Evolutionary conservation across 495 filamentous ascomycete species (phyloP), one percentile per base, ranked within the genome.

Genomic region (Xylaria palmicola): DNA sequence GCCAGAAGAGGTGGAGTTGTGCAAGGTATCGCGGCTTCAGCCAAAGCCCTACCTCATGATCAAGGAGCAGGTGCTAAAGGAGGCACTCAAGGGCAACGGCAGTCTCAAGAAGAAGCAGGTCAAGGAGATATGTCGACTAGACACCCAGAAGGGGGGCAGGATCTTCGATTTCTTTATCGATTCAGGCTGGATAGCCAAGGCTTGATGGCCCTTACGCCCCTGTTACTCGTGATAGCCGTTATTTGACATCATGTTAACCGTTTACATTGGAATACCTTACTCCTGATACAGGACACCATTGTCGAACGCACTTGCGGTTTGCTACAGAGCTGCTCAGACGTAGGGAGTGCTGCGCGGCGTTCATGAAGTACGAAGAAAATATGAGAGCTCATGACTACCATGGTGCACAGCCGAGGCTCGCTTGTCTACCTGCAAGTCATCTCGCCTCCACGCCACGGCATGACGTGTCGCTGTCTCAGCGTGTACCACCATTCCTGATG

Each of bases 121-220:
- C 0, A 87, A 86, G 67, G 86, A 84, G 59, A 79, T 85, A 9
- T 80, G 78, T 17, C 71, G 74, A n/a, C 56, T 85, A 5, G 81
- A 85, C 19, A 71, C 74, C 6, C 74, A 78, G 57, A 83, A 84
- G 65, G 81, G 80, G 1, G 78, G 79, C 41, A 84, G 89, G 63
- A 85, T 98, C 44, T 97, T 91, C 70, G 94, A 98, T 67, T 98
- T 98, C 72, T 93, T 96, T 77, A 89, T 94, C 30, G 88, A 92
- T 68, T 87, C 85, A 43, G 94, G 94, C 8, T 98, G 94, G 94
- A 90, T 97, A 57, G 86, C 83, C 30, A 95, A 93, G 77, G 80
- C 80, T 6, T 84, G 5, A 34, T 34, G 10, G 32, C 32, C 32
- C 32, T n/a, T n/a, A n/a, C n/a, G n/a, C n/a, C n/a, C n/a, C n/a